A percentile compares a stretch with the other conserved stretches of the same genome.
phyloP scores from a whole-genome alignment of 257 asterid genomes.

The Ocimum tenuiflorum region DNA sequence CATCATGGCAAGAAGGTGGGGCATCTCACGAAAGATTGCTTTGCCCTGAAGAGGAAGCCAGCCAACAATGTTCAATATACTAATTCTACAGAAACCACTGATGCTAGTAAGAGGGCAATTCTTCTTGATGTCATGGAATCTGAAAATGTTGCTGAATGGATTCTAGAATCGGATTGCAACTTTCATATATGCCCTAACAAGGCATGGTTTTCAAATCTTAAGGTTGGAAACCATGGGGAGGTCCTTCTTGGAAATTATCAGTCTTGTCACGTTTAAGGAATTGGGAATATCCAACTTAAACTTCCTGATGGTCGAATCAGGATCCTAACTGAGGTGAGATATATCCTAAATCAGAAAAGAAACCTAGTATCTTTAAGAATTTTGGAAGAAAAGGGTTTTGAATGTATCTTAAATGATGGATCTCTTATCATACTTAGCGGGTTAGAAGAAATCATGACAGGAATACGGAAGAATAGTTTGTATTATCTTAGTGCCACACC shows the following conservation, averaged over 20 bases:
- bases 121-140: no score
- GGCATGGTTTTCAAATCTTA: neutral
- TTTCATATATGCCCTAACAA: neutral
- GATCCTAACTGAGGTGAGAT: neutral
- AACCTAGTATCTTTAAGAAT: neutral
- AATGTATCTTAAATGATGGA: neutral
- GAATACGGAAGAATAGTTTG: no score
- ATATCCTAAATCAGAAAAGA: neutral
- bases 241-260: neutral
- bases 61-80: no score
- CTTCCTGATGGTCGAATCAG: neutral
- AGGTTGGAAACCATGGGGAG: neutral
- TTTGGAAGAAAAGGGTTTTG: neutral
- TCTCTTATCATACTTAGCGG: neutral
- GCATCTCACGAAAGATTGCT: neutral
- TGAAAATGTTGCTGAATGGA: no score
- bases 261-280: neutral
- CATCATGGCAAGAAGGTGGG: neutral
- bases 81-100: no score
- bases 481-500: no score
- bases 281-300: neutral
- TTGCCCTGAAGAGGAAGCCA: neutral
- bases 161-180: neutral
- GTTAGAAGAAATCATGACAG: no score
- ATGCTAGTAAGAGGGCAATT: no score